A percentile compares a stretch with the other conserved stretches of the same genome.
These are phyloP conservation scores for Sonneratia caseolaris DNA, from an alignment of 345 rosid genomes.

Conservation along the genomic window DNA sequence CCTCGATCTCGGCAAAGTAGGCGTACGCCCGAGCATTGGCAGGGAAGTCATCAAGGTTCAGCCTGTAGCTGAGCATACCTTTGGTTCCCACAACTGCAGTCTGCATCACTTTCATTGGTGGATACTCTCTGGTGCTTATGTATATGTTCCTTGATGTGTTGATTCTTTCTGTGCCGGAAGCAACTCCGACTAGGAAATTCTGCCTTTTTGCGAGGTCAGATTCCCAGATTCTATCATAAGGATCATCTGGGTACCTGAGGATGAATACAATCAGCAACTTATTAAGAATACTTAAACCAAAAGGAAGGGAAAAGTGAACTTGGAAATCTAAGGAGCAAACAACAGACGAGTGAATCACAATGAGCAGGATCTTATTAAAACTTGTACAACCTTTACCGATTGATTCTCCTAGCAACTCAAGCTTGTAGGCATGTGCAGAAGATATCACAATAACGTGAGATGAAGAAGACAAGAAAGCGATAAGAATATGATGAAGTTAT, in stretches of 20 bases:
- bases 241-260: constrained; percentile 94
- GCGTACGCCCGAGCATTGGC: constrained; percentile 93
- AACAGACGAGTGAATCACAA: not conserved
- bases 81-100: constrained; percentile 87
- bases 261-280: not conserved
- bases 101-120: constrained; percentile 97
- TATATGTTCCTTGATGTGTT: constrained; percentile 51
- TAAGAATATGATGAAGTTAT: not conserved
- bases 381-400: not conserved
- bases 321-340: not conserved
- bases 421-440: not conserved
- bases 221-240: constrained; percentile 96
- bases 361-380: not conserved
- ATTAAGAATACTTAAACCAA: not conserved
- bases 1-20: constrained; percentile 89
- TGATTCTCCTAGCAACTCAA: not conserved
- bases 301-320: too few relatives aligned
- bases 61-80: constrained; percentile 61
- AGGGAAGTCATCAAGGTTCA: constrained; percentile 90
- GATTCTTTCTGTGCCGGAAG: constrained; percentile 70
- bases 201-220: constrained; percentile 77
- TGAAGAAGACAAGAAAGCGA: not conserved
- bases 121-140: constrained; percentile 67
- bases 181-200: constrained; percentile 79
- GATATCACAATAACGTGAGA: too few relatives aligned